Base-by-base conservation (phyloP, 2,329 filamentous ascomycete species). In the Ambrosiella beaveri region DNA sequence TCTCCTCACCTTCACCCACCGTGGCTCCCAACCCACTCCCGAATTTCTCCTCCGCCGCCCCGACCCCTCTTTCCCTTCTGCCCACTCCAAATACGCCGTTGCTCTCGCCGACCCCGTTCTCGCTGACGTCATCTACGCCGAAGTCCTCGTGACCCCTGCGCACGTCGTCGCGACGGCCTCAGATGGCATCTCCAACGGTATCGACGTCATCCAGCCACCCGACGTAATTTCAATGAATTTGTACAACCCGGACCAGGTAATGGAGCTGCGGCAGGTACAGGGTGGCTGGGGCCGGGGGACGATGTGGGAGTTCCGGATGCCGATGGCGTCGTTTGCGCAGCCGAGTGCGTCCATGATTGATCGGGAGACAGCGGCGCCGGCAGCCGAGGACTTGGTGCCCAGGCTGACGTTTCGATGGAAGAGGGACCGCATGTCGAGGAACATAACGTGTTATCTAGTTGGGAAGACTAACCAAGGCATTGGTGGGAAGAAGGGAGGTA, bases 251-350 rank as follows among this genome's bases (percentile, higher is more conserved):
- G 91, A 97, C 68, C 88, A 93, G 69, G 78, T 85, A 64, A 74
- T 97, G 17, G 65, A 75, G 0, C 78, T 97, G 40, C 82, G 78
- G 64, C 79, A 83, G 65, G 81, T 85, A 64, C 77, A 83, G 45
- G 84, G 86, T 39, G 82, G 84, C 61, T 95, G 89, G 85, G 89
- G 85, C 62, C 84, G 82, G 61, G 83, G 82, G 12, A 81, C 88
- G 56, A 80, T 80, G 57, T 98, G 91, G 84, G 88, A 93, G 63
- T 97, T 98, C 70, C 87, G 91, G 68, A 83, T 98, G 71, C 93
- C 93, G 0, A 82, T 90, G 66, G 83, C 82, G 61, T 86, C 84
- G 35, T 98, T 98, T 68, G 80, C 85, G 37, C 75, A 82, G 57
- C 93, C 93, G 0, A 94, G 86, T 11, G 73, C 77, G 0, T 93